Base-by-base conservation (phyloP, 148 eudicot species). In the Spergularia marina region DNA sequence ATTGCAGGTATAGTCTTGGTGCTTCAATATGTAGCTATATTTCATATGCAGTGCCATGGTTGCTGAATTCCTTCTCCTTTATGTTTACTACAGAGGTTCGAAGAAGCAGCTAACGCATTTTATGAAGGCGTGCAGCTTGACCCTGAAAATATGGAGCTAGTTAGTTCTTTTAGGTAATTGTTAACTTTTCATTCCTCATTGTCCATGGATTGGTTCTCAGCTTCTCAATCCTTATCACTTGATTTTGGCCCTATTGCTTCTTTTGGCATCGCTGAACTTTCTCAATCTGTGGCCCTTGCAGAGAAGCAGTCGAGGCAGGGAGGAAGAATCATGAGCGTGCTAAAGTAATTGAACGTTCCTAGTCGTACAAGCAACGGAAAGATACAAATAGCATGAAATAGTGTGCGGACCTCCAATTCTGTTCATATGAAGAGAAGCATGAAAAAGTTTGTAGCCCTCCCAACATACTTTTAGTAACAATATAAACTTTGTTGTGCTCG, bases 271-370 rank as follows among this genome's bases (percentile, higher is more conserved):
- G 25, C 49, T 10, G 34, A 60, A 64, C 49, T 70, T 21, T 70
- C 44, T 18, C 39, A 12, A 23, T 73, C 70, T 65, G 7, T 58
- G 39, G 72, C 56, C 7, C 63, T 78, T 74, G 57, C 92, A 94
- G 98, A 81, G 98, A 95, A 77, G 92, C 98, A 62, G 89, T 95
- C 58, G 98, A 92, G 25, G 94, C 97, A 34, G 98, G 98, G 53
- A 90, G 90, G 82, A 85, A 90, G 81, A 83, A 79, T 80, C 94
- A 94, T 56, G 83, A 78, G 36, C 77, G 81, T 3, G 78, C 84
- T 39, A 77, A 84, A 76, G 78, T 84, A 74, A 84, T 86, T 73
- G 13, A 25, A 44, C 10, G 6, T 2, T 16, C 30, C 41, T 16
- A 13, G 66, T 55, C 72, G 10, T 16, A 64, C 53, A 52, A 65